phyloP scores from a whole-genome alignment of 148 eudicot genomes.

The Cornus controversa region DNA sequence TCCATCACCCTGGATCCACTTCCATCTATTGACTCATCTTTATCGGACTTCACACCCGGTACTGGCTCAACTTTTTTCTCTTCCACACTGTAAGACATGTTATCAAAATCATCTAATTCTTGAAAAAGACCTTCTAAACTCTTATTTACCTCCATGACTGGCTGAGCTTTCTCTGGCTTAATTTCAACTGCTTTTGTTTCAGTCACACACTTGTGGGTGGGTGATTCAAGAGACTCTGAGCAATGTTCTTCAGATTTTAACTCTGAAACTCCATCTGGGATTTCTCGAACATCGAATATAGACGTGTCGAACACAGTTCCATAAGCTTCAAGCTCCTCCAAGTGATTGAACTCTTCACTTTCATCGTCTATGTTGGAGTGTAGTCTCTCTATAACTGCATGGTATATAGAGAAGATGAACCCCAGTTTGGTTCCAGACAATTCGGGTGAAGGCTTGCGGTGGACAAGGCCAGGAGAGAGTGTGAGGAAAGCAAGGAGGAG shows the following conservation, averaged over 20 bases:
- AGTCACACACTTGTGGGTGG: no score
- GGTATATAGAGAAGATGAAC: constrained; percentile 23
- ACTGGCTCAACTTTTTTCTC: constrained; percentile 31
- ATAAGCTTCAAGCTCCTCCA: constrained; percentile 64
- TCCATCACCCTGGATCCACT: constrained; percentile 23
- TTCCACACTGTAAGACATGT: constrained; percentile 23
- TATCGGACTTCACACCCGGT: constrained; percentile 18
- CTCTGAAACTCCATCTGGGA: background rate
- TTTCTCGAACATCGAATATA: constrained; percentile 29
- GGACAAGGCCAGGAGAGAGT: constrained; percentile 16
- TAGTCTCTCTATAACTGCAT: constrained; percentile 29
- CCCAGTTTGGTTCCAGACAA: constrained; percentile 26
- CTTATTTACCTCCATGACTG: constrained; percentile 16
- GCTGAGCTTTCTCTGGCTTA: constrained; percentile 15
- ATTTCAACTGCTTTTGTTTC: background rate
- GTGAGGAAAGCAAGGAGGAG: constrained; percentile 41
- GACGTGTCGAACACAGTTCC: constrained; percentile 54
- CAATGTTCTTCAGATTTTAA: no score
- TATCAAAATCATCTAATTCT: constrained; percentile 39
- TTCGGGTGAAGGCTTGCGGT: background rate
- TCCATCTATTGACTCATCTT: constrained; percentile 19
- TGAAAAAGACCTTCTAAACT: constrained; percentile 27
- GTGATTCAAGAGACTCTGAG: no score
- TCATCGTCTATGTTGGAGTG: constrained; percentile 18
- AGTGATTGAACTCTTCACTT: constrained; percentile 12